Evolutionary conservation across 768 basidiomycete genomes (phyloP).

Genomic region (Collybiopsis confluens): DNA sequence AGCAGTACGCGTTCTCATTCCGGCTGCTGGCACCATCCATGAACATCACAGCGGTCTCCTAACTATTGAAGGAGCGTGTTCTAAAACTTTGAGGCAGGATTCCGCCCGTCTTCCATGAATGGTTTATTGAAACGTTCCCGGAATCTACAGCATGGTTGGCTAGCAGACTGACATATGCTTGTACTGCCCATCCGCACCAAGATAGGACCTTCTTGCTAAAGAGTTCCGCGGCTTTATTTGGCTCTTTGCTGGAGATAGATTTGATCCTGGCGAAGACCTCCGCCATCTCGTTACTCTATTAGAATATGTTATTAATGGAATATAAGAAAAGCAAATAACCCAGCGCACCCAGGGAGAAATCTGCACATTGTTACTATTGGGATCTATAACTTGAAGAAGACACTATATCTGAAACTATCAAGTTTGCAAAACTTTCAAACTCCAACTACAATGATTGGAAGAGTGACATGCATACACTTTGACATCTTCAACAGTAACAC

Average conservation of each 20-base stretch:
- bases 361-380: constrained; percentile 36
- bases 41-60: no score
- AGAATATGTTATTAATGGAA: background rate
- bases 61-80: background rate
- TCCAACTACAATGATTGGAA: no score
- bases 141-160: constrained; percentile 94
- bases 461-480: no score
- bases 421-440: no score
- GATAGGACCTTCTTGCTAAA: constrained; percentile 55
- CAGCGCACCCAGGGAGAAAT: constrained; percentile 38
- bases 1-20: no score
- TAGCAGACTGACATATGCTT: constrained; percentile 78
- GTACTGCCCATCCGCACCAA: constrained; percentile 44
- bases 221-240: constrained; percentile 43
- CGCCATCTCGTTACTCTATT: constrained; percentile 42
- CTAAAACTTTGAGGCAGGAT: constrained; percentile 11
- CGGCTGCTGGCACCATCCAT: no score
- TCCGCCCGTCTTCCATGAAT: constrained; percentile 90
- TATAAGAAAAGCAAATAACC: background rate
- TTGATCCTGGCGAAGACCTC: constrained; percentile 31
- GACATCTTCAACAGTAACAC: no score
- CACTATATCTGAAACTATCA: no score
- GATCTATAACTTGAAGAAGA: constrained; percentile 73
- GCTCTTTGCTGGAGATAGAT: constrained; percentile 41
- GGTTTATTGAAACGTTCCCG: constrained; percentile 96